Evolutionary conservation across 2,329 filamentous ascomycete species (phyloP).

Genomic region (Blastomyces percursus): DNA sequence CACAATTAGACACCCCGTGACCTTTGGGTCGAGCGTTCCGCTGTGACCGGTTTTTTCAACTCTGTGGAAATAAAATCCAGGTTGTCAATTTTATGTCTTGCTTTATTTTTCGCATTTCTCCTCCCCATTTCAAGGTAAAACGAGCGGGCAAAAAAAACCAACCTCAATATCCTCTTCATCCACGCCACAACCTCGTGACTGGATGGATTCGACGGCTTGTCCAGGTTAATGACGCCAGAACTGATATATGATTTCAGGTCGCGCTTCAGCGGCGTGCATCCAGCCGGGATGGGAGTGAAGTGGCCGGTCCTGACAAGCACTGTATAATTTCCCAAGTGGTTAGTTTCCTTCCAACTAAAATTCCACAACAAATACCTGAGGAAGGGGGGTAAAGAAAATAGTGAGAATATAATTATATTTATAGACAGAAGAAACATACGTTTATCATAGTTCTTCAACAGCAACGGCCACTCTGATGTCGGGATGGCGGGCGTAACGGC

Average conservation of each 20-base stretch:
- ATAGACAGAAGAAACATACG: conserved; percentile 44
- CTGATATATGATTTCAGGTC: conserved; percentile 96
- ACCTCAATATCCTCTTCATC: conserved; percentile 96
- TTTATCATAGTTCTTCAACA: conserved; percentile 93
- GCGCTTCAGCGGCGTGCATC: conserved; percentile 81
- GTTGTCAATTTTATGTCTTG: conserved; percentile 1
- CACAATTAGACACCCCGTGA: conserved; percentile 89
- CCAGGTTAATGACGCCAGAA: conserved; percentile 95
- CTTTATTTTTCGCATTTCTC: neutral
- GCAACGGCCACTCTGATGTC: conserved; percentile 82
- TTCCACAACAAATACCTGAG: neutral
- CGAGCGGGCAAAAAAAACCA: conserved; percentile 23
- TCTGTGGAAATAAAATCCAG: conserved; percentile 34
- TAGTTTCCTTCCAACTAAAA: conserved; percentile 4
- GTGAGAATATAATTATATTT: neutral
- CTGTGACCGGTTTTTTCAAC: conserved; percentile 97
- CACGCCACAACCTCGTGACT: conserved; percentile 98
- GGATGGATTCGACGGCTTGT: conserved; percentile 95
- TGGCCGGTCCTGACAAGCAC: conserved; percentile 89
- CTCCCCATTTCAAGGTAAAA: conserved; percentile 4
- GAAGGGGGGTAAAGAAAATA: conserved; percentile 4
- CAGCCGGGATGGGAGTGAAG: conserved; percentile 92
- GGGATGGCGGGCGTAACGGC: conserved; percentile 65
- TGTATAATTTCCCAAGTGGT: conserved; percentile 27
- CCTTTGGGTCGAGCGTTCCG: conserved; percentile 95